These are phyloP conservation scores for Trichoderma sp. DNA, from an alignment of 2,329 filamentous ascomycete genomes.

Conservation along the genomic window DNA sequence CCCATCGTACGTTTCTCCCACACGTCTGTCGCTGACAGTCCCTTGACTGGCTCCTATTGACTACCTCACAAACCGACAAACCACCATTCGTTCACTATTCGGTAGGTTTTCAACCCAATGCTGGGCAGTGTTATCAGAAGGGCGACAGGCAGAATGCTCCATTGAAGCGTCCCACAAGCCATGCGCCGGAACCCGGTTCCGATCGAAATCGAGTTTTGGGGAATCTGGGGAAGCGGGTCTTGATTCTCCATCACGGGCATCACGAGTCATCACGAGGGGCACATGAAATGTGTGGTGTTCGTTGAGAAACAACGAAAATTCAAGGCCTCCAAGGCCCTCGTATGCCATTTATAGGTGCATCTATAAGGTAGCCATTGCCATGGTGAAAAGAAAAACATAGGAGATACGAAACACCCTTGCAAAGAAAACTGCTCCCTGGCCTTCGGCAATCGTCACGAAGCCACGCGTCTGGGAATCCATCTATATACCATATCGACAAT, in stretches of 20 bases:
- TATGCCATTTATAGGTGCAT: slow-evolving; percentile 19
- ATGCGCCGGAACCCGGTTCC: background rate
- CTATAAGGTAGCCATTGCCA: slow-evolving; percentile 15
- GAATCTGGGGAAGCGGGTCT: slow-evolving; percentile 14
- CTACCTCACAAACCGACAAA: no score
- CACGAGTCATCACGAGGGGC: background rate
- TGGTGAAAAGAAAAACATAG: background rate
- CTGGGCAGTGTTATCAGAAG: no score
- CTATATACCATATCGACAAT: slow-evolving; percentile 21
- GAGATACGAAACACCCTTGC: background rate
- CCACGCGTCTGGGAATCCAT: background rate
- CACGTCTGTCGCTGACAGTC: no score
- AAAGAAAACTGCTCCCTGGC: slow-evolving; percentile 2
- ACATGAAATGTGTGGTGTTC: background rate
- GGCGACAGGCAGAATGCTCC: background rate
- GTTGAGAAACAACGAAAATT: background rate
- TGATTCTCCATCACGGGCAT: background rate
- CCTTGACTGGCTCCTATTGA: no score
- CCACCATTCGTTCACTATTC: no score
- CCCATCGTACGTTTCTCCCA: no score
- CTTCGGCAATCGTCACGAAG: background rate
- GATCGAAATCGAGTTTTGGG: background rate
- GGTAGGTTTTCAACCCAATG: background rate
- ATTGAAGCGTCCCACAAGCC: background rate
- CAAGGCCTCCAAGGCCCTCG: background rate